Percentiles rank a stretch among this genome's conserved stretches.
Conservation (phyloP, 306 rosid species). For the Dryas octopetala region DNA sequence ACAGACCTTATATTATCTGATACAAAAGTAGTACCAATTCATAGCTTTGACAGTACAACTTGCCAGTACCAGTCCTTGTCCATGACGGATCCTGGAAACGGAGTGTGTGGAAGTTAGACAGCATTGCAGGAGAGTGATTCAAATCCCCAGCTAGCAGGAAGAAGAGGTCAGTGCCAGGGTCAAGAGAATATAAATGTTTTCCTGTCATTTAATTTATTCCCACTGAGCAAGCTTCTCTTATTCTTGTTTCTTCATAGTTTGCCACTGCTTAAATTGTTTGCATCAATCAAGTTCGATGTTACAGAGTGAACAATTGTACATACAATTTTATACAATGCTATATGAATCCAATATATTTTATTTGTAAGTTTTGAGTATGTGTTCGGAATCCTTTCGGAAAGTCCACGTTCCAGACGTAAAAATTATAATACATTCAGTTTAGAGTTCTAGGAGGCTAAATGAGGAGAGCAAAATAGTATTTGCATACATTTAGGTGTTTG, state of each 20-base stretch:
- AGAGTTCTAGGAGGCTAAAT: too few relatives aligned
- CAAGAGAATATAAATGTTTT: background rate
- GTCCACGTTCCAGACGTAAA: too few relatives aligned
- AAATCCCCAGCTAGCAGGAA: background rate
- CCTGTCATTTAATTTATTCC: background rate
- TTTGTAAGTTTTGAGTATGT: background rate
- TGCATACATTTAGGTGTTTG: too few relatives aligned
- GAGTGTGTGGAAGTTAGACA: background rate
- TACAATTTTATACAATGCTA: constrained; percentile 15
- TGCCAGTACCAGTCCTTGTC: constrained; percentile 25
- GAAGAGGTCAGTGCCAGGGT: background rate
- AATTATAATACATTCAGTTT: too few relatives aligned
- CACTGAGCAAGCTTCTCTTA: constrained; percentile 6
- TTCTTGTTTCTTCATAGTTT: constrained; percentile 6
- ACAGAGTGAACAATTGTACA: constrained; percentile 21
- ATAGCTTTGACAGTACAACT: constrained; percentile 35
- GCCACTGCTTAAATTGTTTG: background rate
- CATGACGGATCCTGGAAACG: background rate
- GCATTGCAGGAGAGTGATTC: background rate
- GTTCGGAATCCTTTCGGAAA: background rate
- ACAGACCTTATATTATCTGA: constrained; percentile 42
- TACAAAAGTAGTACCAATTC: constrained; percentile 19
- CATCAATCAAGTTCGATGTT: constrained; percentile 8
- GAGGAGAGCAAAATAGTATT: too few relatives aligned
- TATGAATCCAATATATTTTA: background rate